Evolutionary conservation across 1,284 basidiomycete species (phyloP).

Genomic region (Ganoderma meredithae): DNA sequence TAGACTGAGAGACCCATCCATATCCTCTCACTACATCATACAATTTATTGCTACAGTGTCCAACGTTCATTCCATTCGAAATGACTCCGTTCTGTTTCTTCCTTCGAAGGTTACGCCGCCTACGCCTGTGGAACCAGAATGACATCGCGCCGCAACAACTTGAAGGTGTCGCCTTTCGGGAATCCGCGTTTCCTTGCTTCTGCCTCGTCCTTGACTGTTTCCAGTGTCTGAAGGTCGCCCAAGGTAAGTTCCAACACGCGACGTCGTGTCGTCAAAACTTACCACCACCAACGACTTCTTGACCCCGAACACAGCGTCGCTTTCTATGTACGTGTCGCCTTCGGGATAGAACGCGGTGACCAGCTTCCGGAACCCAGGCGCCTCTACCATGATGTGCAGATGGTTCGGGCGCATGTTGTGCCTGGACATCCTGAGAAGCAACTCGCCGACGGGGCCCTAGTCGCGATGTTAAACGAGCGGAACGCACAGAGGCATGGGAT

Average conservation of each 20-base stretch:
- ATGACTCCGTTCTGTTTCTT: constrained; percentile 28
- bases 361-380: constrained; percentile 75
- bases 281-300: constrained; percentile 70
- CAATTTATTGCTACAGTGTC: not conserved
- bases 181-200: constrained; percentile 69
- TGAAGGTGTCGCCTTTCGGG: constrained; percentile 64
- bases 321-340: constrained; percentile 70
- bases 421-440: constrained; percentile 66
- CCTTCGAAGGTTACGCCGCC: constrained; percentile 43
- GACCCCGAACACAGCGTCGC: constrained; percentile 83
- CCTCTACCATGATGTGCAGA: constrained; percentile 77
- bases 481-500: constrained; percentile 4
- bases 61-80: not conserved
- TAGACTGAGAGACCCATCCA: no score
- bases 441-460: constrained; percentile 75
- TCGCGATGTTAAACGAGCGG: constrained; percentile 23
- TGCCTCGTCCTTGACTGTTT: constrained; percentile 57
- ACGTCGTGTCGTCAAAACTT: constrained; percentile 38
- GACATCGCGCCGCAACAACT: constrained; percentile 67
- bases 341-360: constrained; percentile 80
- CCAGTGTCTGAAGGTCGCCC: constrained; percentile 49
- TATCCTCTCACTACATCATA: not conserved
- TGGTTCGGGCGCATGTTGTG: constrained; percentile 86
- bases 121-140: constrained; percentile 66
- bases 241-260: constrained; percentile 3